Conservation (phyloP, 2,329 filamentous ascomycete species). For the Pseudofabraea citricarpa region DNA sequence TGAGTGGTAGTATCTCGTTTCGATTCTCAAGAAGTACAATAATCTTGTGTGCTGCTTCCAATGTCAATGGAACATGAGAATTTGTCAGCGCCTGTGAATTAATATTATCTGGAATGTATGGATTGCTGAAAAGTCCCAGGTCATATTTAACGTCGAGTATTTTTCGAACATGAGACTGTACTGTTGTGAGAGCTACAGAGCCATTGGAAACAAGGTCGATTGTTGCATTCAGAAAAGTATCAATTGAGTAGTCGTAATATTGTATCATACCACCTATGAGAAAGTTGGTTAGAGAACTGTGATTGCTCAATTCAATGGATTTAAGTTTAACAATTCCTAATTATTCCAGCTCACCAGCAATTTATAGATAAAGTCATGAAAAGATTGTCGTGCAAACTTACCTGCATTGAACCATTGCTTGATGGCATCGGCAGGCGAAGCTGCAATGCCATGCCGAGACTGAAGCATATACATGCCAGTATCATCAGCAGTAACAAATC, state of each 20-base stretch:
- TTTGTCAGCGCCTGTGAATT: slow-evolving; percentile 32
- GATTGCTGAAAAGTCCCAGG: slow-evolving; percentile 35
- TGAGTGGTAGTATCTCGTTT: slow-evolving; percentile 33
- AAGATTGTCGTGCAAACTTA: too few relatives aligned
- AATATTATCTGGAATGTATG: slow-evolving; percentile 30
- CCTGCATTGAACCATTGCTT: slow-evolving; percentile 40
- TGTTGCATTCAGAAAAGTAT: slow-evolving; percentile 32
- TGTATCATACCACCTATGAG: slow-evolving; percentile 34
- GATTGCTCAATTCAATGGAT: too few relatives aligned
- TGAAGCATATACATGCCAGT: slow-evolving; percentile 30
- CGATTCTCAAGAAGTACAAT: slow-evolving; percentile 38
- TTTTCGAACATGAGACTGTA: slow-evolving; percentile 32
- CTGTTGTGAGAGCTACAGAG: slow-evolving; percentile 28
- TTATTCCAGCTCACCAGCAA: background rate
- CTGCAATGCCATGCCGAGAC: slow-evolving; percentile 31
- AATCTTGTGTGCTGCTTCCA: slow-evolving; percentile 38
- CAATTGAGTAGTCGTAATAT: slow-evolving; percentile 39
- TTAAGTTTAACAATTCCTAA: too few relatives aligned
- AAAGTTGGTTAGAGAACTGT: too few relatives aligned
- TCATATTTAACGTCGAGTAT: slow-evolving; percentile 39
- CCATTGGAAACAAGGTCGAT: slow-evolving; percentile 30
- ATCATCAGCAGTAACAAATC: slow-evolving; percentile 38
- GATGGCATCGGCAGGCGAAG: slow-evolving; percentile 34
- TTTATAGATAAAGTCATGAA: background rate
- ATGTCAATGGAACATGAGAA: slow-evolving; percentile 30